These are phyloP conservation scores for Rutstroemia sydowiana DNA, from an alignment of 2,329 filamentous ascomycete species.

Conservation along the genomic window DNA sequence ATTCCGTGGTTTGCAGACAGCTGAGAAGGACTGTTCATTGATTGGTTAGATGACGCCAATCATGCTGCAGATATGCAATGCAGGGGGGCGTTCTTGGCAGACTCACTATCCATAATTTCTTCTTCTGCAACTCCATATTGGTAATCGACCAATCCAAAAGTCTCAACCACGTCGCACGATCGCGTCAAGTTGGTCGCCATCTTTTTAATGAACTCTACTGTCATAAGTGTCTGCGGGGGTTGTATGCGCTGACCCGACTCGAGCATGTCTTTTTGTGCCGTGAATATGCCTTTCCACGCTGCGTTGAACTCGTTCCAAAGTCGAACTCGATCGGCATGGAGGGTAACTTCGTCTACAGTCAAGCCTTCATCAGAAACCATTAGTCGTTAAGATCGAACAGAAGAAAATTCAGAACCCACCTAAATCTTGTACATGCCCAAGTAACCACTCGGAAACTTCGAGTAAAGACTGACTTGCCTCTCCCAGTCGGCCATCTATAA, in stretches of 20 bases:
- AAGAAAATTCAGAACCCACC: conserved; percentile 44
- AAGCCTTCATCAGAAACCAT: conserved; percentile 55
- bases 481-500: conserved; percentile 50
- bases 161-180: conserved; percentile 80
- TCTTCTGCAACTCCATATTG: conserved; percentile 97
- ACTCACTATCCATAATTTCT: conserved; percentile 54
- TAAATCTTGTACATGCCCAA: conserved; percentile 56
- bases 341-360: conserved; percentile 70
- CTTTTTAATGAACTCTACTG: conserved; percentile 60
- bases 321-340: conserved; percentile 69
- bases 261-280: conserved; percentile 73
- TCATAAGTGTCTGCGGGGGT: conserved; percentile 54
- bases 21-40: conserved; percentile 39
- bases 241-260: conserved; percentile 31
- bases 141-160: conserved; percentile 92
- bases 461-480: conserved; percentile 53
- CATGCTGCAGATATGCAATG: neutral
- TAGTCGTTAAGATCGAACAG: conserved; percentile 26
- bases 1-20: conserved; percentile 47
- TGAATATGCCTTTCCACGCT: conserved; percentile 77
- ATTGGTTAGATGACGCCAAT: conserved; percentile 1
- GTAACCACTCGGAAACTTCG: conserved; percentile 58
- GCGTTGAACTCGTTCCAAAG: conserved; percentile 94
- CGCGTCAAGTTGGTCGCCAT: conserved; percentile 77
- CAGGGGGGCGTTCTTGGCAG: neutral